Evolutionary conservation across 495 filamentous ascomycete genomes (phyloP), one percentile per base, ranked within the genome.

Genomic region (Aspergillus bridgeri): DNA sequence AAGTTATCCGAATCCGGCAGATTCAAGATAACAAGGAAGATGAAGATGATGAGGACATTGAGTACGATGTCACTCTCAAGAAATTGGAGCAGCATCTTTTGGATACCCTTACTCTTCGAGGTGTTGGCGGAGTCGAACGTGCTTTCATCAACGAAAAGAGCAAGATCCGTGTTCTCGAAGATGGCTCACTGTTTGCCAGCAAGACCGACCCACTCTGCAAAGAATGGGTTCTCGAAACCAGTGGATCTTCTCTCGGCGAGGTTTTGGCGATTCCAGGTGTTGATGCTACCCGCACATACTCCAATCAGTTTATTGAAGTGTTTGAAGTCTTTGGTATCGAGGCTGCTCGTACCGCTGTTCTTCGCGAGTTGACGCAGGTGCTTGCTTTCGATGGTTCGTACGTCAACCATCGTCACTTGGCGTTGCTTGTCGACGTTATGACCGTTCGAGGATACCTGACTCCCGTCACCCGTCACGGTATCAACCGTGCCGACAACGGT

Each of bases 361-460:
- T 98, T 69, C 83, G 86, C 29, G 95, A 99, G 68, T 74, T 98
- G 79, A 90, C 86, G 21, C 83, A 88, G 59, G 94, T 99, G 72
- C 75, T 99, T 71, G 89, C 95, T 9, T 97, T 98, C 61, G 94
- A 96, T 64, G 95, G 94, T 80, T 97, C 93, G 7, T 98, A 99
- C 69, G 94, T 99, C 80, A 99, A 99, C 69, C 91, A 98, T 70
- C 92, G 94, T 65, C 94, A 99, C 78, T 81, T 98, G 75, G 87
- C 91, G 19, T 87, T 99, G n/a, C 76, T 99, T 51, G 91, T 96
- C 58, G 94, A 99, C 74, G 90, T 99, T 52, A 99, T 99, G 94
- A 97, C 92, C 18, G 89, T 92, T 52, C 85, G 94, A 47, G 94
- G 94, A 48, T 87, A 88, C 62, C 81, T 99, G 62, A 96, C 96